A percentile compares a stretch with the other conserved stretches of the same genome.
Conservation (phyloP, 1,284 basidiomycete species). For the Pseudozyma hubeiensis region DNA sequence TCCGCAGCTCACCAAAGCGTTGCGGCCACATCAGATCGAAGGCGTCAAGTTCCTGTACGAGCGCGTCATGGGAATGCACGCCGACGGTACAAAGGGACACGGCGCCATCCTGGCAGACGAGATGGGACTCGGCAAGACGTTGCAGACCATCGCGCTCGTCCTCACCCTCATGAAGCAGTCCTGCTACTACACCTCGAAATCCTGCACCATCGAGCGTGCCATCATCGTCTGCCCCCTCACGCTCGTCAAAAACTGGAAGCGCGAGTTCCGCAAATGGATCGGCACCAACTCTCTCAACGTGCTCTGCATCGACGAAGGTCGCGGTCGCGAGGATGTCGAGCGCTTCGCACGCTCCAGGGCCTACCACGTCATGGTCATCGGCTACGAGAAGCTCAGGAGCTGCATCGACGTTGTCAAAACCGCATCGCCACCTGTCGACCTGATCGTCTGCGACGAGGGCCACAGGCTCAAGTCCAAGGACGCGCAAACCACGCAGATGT, state of each 20-base stretch:
- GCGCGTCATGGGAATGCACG: constrained; percentile 92
- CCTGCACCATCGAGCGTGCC: constrained; percentile 58
- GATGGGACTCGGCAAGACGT: constrained; percentile 77
- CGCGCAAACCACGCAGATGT: constrained; percentile 91
- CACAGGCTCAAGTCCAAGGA: constrained; percentile 92
- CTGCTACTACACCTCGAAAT: constrained; percentile 61
- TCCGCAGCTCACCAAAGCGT: constrained; percentile 83
- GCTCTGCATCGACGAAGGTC: constrained; percentile 76
- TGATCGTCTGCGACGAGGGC: constrained; percentile 97
- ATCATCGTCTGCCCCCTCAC: constrained; percentile 92
- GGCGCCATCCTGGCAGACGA: constrained; percentile 99
- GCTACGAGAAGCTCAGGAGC: constrained; percentile 86
- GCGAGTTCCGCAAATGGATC: constrained; percentile 89
- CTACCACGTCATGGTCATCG: constrained; percentile 88
- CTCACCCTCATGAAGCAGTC: constrained; percentile 61
- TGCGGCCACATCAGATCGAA: constrained; percentile 97
- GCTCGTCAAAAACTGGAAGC: constrained; percentile 93
- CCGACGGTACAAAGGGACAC: constrained; percentile 78
- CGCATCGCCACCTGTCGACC: constrained; percentile 80
- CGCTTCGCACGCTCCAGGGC: constrained; percentile 70
- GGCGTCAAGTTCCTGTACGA: constrained; percentile 98
- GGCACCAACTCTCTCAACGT: constrained; percentile 82
- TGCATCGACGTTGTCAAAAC: constrained; percentile 55
- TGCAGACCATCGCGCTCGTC: constrained; percentile 66
- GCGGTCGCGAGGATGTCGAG: constrained; percentile 50